A percentile compares a stretch with the other conserved stretches of the same genome.
Conservation (phyloP, 345 rosid species). For the Limnanthes douglasii region DNA sequence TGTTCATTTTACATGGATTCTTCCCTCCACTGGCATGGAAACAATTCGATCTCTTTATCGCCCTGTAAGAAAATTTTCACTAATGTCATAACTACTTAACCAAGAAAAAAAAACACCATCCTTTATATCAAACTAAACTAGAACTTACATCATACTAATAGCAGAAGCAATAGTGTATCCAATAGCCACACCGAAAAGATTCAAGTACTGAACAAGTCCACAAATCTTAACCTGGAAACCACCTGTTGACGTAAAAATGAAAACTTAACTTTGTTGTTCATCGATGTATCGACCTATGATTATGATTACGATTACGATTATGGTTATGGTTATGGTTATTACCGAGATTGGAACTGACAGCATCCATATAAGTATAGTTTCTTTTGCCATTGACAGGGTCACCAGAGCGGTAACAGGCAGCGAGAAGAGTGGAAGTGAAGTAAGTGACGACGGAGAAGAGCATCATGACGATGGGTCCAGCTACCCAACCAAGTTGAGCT, state of each 20-base stretch:
- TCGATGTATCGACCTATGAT: not conserved
- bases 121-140: constrained; percentile 3
- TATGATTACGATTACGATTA: not conserved
- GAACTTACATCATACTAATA: constrained; percentile 47
- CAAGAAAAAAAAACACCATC: not conserved
- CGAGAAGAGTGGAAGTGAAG: constrained; percentile 46
- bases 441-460: constrained; percentile 59
- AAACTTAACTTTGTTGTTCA: not conserved
- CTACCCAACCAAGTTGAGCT: constrained; percentile 77
- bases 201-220: constrained; percentile 50
- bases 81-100: not conserved
- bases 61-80: constrained; percentile 24
- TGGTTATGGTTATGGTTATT: not conserved
- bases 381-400: constrained; percentile 45
- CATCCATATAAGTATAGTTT: constrained; percentile 66
- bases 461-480: constrained; percentile 47
- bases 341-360: constrained; percentile 51
- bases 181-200: constrained; percentile 62
- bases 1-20: constrained; percentile 30
- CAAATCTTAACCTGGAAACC: constrained; percentile 44
- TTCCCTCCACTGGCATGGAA: constrained; percentile 23
- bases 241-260: constrained; percentile 19
- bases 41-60: constrained; percentile 43
- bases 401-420: constrained; percentile 58
- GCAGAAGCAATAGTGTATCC: constrained; percentile 71